Conservation (phyloP, 129 eudicot species). For the Lactuca saligna region DNA sequence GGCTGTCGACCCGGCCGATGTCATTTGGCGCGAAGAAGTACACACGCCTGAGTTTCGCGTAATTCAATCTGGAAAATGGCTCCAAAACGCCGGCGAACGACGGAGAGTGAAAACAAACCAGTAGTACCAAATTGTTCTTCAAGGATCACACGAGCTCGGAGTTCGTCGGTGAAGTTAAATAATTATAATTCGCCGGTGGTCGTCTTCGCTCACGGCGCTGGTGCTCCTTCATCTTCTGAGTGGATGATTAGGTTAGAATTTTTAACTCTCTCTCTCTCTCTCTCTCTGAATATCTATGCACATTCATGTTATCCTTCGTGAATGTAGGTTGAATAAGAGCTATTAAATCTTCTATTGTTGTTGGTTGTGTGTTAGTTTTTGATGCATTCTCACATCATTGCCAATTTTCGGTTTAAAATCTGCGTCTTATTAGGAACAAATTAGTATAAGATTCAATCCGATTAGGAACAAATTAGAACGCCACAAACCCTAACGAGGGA, state of each 20-base stretch:
- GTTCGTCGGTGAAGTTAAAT: background rate
- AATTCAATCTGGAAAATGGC: conserved; percentile 21
- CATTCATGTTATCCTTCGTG: background rate
- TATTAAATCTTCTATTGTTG: background rate
- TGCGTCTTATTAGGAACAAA: background rate
- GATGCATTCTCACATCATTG: background rate
- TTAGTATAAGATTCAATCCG: background rate
- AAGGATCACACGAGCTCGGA: conserved; percentile 14
- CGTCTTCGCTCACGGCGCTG: conserved; percentile 98
- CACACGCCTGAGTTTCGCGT: background rate
- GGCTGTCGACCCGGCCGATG: background rate
- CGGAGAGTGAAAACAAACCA: conserved; percentile 15
- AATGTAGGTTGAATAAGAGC: background rate
- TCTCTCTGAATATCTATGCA: background rate
- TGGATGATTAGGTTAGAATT: conserved; percentile 77
- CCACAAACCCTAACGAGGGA: background rate
- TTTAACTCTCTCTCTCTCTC: background rate
- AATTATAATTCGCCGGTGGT: conserved; percentile 53
- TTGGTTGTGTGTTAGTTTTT: background rate
- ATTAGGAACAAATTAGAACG: background rate
- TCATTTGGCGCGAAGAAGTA: conserved; percentile 17
- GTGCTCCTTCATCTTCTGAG: conserved; percentile 92
- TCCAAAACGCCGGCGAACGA: conserved; percentile 50
- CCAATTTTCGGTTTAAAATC: background rate
- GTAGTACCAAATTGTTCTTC: conserved; percentile 11